Evolutionary conservation across 495 filamentous ascomycete genomes (phyloP), one percentile per base, ranked within the genome.

Genomic region (Oidiodendron maius): DNA sequence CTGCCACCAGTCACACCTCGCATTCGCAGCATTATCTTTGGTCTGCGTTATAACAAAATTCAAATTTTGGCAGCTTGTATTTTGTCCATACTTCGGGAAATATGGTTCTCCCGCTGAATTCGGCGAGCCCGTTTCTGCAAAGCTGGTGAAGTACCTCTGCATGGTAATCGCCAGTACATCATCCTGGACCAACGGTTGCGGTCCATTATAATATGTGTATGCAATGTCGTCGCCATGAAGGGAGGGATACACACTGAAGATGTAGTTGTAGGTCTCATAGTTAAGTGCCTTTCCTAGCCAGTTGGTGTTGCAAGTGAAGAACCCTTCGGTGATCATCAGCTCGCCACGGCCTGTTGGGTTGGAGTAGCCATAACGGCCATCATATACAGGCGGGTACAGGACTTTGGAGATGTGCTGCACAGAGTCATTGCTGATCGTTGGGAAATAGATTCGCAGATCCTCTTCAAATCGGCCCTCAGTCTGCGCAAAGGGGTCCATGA

Each of bases 121-220:
- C 11, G 65, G 63, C 35, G 55, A 43, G 1, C 63, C 61, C 1
- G 8, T 68, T 44, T 59, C 54, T 10, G 65, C 74, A 51, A 86
- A 86, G 48, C 62, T 69, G 0, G 74, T 76, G 35, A 84, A 71
- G 55, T 77, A 85, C 16, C 77, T 67, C 61, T 86, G 82, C 61
- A 85, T 60, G 4, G 65, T 68, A n/a, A 66, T 35, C 1, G 82
- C 82, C 1, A 44, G 36, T 3, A 52, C 22, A 1, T 46, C 50
- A 25, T 69, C 66, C 18, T 3, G 3, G 3, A 51, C 47, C 0
- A 28, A 28, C 8, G 11, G 15, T 2, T 25, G 15, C n/a, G 52
- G 52, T 16, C 75, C 80, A 37, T 77, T 73, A 60, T 69, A 80
- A 50, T 74, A 78, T 2, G 70, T 77, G 47, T 77, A 83, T n/a